Conservation (phyloP, 177 flowering plant species). For the Vitis hybrid region DNA sequence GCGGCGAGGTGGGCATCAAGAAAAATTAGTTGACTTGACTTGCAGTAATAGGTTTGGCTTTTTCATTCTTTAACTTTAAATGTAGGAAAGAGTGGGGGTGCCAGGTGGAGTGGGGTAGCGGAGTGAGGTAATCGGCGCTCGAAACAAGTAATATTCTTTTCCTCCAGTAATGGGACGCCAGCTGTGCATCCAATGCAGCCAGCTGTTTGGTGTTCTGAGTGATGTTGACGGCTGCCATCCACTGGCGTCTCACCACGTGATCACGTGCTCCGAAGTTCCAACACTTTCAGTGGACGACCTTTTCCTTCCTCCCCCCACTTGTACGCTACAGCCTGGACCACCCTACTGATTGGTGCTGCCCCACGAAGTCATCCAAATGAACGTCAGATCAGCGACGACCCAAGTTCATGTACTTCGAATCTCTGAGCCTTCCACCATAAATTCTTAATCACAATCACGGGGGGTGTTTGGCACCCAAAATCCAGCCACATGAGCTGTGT, state of each 20-base stretch:
- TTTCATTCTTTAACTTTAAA: too few relatives aligned
- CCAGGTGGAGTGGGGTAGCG: not conserved
- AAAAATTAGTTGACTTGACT: too few relatives aligned
- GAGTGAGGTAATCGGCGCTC: too few relatives aligned
- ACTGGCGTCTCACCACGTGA: conserved; percentile 8
- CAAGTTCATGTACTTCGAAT: too few relatives aligned
- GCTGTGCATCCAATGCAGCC: conserved; percentile 11
- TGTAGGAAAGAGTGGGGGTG: not conserved
- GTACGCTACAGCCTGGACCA: not conserved
- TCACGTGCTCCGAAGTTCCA: conserved; percentile 18
- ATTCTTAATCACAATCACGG: too few relatives aligned
- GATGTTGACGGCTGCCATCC: conserved; percentile 20
- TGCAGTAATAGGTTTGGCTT: too few relatives aligned
- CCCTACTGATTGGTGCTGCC: not conserved
- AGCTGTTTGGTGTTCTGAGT: conserved; percentile 5
- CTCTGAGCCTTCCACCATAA: too few relatives aligned
- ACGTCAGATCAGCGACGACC: too few relatives aligned
- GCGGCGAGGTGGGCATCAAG: too few relatives aligned
- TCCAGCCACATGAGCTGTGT: too few relatives aligned
- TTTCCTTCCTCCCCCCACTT: not conserved
- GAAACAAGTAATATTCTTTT: conserved; percentile 5
- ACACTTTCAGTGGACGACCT: too few relatives aligned
- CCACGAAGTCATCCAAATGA: not conserved
- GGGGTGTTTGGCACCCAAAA: too few relatives aligned
- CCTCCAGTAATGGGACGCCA: conserved; percentile 10